Percentiles rank a stretch among this genome's conserved stretches.
Evolutionary conservation across 129 eudicot species (phyloP).

Genomic region (Pittosporum tobira): DNA sequence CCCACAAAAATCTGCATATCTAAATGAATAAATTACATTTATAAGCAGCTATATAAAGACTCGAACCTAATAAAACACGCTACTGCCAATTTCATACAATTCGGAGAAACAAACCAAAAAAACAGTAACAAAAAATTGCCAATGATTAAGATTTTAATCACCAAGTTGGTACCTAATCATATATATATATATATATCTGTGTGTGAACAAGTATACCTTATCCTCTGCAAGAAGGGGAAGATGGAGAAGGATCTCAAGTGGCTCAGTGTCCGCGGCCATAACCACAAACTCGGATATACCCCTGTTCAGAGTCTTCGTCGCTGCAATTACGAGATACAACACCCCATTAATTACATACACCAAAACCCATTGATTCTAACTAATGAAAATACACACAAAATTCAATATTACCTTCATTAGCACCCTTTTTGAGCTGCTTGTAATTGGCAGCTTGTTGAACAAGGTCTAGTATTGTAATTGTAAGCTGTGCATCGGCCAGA

Average conservation of each 20-base stretch:
- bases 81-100: no score
- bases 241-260: conserved; percentile 9
- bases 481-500: neutral
- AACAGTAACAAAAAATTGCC: no score
- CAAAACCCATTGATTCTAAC: neutral
- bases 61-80: no score
- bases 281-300: conserved; percentile 10
- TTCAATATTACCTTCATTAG: neutral
- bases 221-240: conserved; percentile 5
- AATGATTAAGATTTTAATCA: no score
- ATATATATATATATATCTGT: no score
- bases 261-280: conserved; percentile 8
- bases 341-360: neutral
- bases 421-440: neutral
- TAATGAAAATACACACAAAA: neutral
- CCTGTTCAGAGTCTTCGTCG: conserved; percentile 3
- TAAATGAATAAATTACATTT: no score
- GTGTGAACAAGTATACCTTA: neutral
- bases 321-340: neutral
- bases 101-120: no score
- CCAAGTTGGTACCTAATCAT: no score
- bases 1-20: no score
- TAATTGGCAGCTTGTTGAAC: conserved; percentile 4
- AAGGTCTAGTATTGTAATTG: neutral
- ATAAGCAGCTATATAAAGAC: no score